Conservation (phyloP, 2,329 filamentous ascomycete genomes). For the Zalaria sp. region DNA sequence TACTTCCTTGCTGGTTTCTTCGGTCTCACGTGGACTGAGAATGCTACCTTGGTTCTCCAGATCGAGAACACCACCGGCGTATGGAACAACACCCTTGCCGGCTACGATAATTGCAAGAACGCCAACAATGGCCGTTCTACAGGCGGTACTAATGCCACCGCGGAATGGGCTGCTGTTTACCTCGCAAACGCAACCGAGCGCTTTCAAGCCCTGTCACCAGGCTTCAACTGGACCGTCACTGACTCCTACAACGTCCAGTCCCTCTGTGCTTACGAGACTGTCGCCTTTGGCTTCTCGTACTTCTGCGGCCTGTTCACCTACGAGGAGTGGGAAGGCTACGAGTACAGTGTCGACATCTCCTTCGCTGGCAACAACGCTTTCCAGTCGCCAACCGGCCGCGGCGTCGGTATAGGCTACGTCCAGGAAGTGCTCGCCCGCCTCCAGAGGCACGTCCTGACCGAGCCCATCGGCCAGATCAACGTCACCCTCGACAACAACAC, state of each 20-base stretch:
- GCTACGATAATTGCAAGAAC: conserved; percentile 54
- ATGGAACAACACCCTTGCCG: conserved; percentile 56
- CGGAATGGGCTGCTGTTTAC: conserved; percentile 50
- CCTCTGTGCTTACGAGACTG: conserved; percentile 64
- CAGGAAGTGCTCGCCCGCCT: conserved; percentile 60
- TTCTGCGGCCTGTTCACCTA: conserved; percentile 67
- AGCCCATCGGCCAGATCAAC: conserved; percentile 37
- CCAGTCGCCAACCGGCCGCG: conserved; percentile 51
- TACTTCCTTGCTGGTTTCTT: conserved; percentile 72
- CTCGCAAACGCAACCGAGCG: conserved; percentile 49
- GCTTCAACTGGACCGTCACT: conserved; percentile 44
- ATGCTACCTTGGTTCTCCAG: conserved; percentile 57
- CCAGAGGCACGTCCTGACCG: conserved; percentile 42
- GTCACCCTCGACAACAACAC: conserved; percentile 55
- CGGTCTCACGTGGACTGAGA: conserved; percentile 57
- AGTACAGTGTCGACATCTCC: conserved; percentile 54
- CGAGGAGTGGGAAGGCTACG: conserved; percentile 58
- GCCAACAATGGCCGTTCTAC: conserved; percentile 28
- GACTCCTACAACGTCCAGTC: conserved; percentile 56
- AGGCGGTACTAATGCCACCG: conserved; percentile 39
- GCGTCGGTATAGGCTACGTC: conserved; percentile 60
- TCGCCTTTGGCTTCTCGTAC: conserved; percentile 59
- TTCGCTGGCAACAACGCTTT: conserved; percentile 46
- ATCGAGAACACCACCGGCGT: conserved; percentile 39
- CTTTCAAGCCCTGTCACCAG: conserved; percentile 30